Percentiles rank a stretch among this genome's conserved stretches.
Conservation (phyloP, 768 basidiomycete species). For the Lactarius hengduanensis region DNA sequence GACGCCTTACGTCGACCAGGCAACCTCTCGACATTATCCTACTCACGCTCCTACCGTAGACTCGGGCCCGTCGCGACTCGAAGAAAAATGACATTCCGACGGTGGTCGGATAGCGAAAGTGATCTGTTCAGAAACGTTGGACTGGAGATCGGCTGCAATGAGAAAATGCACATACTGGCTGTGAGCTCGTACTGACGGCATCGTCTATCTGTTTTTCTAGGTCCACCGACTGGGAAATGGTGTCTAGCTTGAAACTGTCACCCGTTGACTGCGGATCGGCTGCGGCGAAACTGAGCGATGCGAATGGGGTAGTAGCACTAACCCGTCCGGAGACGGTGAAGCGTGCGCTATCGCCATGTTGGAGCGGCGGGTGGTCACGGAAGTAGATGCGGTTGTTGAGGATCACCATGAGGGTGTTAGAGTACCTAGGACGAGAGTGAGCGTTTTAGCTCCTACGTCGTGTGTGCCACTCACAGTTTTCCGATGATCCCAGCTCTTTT, state of each 20-base stretch:
- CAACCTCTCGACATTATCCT: background rate
- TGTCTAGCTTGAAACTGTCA: background rate
- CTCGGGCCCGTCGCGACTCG: background rate
- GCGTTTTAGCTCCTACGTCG: background rate
- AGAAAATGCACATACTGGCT: background rate
- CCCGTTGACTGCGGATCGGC: background rate
- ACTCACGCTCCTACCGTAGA: background rate
- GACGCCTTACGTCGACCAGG: background rate
- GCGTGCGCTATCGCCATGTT: background rate
- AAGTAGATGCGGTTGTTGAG: constrained; percentile 28
- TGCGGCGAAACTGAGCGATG: background rate
- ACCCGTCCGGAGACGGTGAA: background rate
- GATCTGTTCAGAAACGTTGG: background rate
- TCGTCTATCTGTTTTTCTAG: background rate
- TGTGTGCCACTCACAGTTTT: constrained; percentile 15
- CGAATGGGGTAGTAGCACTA: background rate
- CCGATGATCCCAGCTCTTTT: constrained; percentile 29
- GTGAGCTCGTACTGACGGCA: background rate
- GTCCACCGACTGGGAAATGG: background rate
- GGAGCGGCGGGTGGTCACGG: constrained; percentile 12
- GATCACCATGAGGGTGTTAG: constrained; percentile 32
- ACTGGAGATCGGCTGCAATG: background rate
- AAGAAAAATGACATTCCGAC: background rate
- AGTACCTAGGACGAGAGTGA: constrained; percentile 12
- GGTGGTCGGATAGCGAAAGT: background rate